Conservation (phyloP, 73 alveolate species). For the Stentor roeselii region DNA sequence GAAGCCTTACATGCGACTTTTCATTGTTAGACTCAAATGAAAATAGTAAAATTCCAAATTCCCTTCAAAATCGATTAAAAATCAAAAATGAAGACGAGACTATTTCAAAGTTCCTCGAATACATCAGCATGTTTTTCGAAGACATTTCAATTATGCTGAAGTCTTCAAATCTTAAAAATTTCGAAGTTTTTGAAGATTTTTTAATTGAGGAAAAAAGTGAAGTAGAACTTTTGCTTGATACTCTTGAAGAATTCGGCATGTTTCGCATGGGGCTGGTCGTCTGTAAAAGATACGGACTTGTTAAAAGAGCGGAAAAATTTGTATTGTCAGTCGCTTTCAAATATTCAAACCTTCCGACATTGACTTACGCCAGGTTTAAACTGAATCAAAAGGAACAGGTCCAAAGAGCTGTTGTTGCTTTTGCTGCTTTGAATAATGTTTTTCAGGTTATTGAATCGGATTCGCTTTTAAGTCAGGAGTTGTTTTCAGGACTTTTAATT, state of each 20-base stretch:
- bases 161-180: conserved; percentile 59
- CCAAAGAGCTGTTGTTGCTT: conserved; percentile 62
- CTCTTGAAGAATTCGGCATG: conserved; percentile 71
- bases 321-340: conserved; percentile 62
- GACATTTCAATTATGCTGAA: conserved; percentile 52
- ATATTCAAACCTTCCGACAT: conserved; percentile 58
- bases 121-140: conserved; percentile 72
- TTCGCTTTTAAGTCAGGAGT: conserved; percentile 41
- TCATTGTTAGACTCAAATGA: neutral
- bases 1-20: neutral
- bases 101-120: conserved; percentile 70
- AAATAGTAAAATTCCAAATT: neutral
- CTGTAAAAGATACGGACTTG: conserved; percentile 79
- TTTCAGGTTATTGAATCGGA: conserved; percentile 70
- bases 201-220: conserved; percentile 23
- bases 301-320: conserved; percentile 68
- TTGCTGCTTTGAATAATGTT: conserved; percentile 72
- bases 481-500: conserved; percentile 28
- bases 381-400: conserved; percentile 19
- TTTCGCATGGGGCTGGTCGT: conserved; percentile 71
- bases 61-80: conserved; percentile 55
- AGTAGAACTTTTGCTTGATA: conserved; percentile 64
- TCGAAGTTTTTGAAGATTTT: too few relatives aligned
- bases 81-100: conserved; percentile 70
- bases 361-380: conserved; percentile 32